These are phyloP conservation scores for Caryopteris hybrid DNA, from an alignment of 305 asterid genomes.

Conservation along the genomic window DNA sequence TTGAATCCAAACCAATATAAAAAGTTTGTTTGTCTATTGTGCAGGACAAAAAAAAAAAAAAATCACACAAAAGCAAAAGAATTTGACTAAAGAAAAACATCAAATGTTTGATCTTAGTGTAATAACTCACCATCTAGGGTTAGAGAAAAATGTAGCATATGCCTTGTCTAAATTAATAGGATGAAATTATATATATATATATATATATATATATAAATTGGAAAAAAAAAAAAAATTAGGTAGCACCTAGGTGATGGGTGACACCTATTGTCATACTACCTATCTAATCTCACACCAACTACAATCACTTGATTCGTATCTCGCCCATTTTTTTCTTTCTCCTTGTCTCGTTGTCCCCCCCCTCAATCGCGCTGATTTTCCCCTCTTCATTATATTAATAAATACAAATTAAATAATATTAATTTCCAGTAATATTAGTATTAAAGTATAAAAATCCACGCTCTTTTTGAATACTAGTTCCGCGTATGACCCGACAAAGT, in stretches of 20 bases:
- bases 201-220: neutral
- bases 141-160: neutral
- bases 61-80: too few species aligned
- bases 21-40: too few species aligned
- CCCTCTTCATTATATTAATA: neutral
- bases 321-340: neutral
- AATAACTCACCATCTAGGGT: too few species aligned
- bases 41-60: too few species aligned
- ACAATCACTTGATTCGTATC: conserved; percentile 27
- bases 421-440: neutral
- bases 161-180: too few species aligned
- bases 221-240: neutral
- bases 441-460: conserved; percentile 2
- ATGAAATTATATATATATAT: neutral
- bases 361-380: conserved; percentile 17
- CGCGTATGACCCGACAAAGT: conserved; percentile 28
- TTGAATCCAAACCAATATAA: too few species aligned
- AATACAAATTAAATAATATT: neutral
- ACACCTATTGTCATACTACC: conserved; percentile 22
- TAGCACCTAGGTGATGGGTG: conserved; percentile 11
- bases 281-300: conserved; percentile 39
- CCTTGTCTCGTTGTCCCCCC: conserved; percentile 35
- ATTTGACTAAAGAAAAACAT: too few species aligned
- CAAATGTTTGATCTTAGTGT: too few species aligned
- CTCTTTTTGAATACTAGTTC: conserved; percentile 4